Evolutionary conservation across 352 stramenopile species (phyloP).

Genomic region (Aphanomyces euteiches): DNA sequence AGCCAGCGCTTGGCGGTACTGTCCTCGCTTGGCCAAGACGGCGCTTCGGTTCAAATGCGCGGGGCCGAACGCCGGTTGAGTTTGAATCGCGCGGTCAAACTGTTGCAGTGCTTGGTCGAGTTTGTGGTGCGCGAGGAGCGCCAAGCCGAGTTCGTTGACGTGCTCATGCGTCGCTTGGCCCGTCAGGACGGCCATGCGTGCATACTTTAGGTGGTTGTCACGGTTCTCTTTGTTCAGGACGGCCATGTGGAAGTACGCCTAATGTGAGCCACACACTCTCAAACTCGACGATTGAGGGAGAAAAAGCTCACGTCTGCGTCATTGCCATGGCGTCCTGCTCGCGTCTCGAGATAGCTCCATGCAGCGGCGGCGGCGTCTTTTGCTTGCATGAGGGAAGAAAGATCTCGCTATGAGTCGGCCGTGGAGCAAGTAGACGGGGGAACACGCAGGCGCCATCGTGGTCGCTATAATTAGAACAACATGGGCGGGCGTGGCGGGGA

Average conservation of each 20-base stretch:
- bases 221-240: constrained; percentile 49
- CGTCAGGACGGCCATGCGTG: constrained; percentile 61
- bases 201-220: constrained; percentile 44
- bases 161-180: constrained; percentile 51
- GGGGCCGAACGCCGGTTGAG: constrained; percentile 48
- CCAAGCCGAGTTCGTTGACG: constrained; percentile 57
- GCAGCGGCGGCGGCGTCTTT: neutral
- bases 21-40: constrained; percentile 42
- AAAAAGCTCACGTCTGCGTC: too few relatives aligned
- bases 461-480: too few relatives aligned
- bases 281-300: too few relatives aligned
- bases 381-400: neutral
- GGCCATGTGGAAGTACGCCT: constrained; percentile 56
- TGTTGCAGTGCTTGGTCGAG: constrained; percentile 41
- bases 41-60: constrained; percentile 58
- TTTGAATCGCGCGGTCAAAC: constrained; percentile 43
- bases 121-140: constrained; percentile 45
- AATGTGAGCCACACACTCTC: neutral
- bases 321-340: too few relatives aligned
- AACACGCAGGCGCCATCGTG: too few relatives aligned
- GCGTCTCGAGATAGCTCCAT: too few relatives aligned
- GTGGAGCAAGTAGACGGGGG: too few relatives aligned
- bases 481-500: too few relatives aligned
- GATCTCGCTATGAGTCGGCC: neutral
- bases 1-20: constrained; percentile 46